Evolutionary conservation across 148 eudicot genomes (phyloP), one percentile per base, ranked within the genome.

Genomic region (Cornus suecica): DNA sequence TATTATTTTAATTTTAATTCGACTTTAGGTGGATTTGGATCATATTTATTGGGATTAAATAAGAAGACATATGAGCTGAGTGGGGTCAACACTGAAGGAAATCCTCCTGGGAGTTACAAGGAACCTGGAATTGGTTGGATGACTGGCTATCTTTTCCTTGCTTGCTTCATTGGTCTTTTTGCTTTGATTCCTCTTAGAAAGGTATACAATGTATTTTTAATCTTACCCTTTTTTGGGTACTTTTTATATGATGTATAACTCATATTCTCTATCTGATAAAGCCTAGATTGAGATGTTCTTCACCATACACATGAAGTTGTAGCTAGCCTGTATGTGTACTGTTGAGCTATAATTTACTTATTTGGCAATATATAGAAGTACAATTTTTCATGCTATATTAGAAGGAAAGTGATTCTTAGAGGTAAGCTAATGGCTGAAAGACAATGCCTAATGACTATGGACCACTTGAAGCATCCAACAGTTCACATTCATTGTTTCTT

Each of bases 171-270:
- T 64, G 98, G 97, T 4, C 90, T 94, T 78, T 94, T 91, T 56
- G 98, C 88, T 29, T 73, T 94, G 80, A 81, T 90, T 78, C 98
- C 97, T 42, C 94, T 94, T 26, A 82, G 97, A 72, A 94, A 94
- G 91, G 98, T 88, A 78, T 18, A 48, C 73, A 13, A 13, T n/a
- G 11, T 22, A 20, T 6, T 4, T 7, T 4, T 27, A 25, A 28
- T 25, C 13, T 27, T 72, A 48, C 54, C 4, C 20, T 48, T 48
- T 48, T 48, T 48, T 48, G 42, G 42, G 7, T 37, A 6, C 42
- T 37, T 4, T 4, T 37, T 37, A 4, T 37, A 6, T 0, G 42
- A 37, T 37, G 8, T 37, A 1, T 37, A n/a, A n/a, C n/a, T n/a
- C n/a, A n/a, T n/a, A n/a, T n/a, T n/a, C n/a, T n/a, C n/a, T n/a